phyloP scores from a whole-genome alignment of 2,329 filamentous ascomycete species.

The Alternaria sp. region DNA sequence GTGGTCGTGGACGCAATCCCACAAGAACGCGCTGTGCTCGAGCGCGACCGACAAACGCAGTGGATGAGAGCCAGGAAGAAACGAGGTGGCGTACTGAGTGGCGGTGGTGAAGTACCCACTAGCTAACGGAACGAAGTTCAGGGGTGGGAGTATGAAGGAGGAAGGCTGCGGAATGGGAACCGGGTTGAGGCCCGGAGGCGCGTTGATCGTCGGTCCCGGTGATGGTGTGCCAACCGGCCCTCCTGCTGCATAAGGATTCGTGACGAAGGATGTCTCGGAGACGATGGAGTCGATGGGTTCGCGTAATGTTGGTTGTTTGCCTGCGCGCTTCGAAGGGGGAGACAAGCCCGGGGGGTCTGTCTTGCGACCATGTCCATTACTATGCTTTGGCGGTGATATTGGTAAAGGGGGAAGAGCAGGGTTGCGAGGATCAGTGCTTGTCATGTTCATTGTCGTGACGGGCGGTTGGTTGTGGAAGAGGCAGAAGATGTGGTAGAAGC shows the following conservation, averaged over 20 bases:
- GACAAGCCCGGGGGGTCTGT: constrained; percentile 32
- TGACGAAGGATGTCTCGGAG: constrained; percentile 58
- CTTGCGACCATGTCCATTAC: constrained; percentile 35
- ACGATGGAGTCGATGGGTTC: constrained; percentile 57
- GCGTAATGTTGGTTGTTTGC: constrained; percentile 51
- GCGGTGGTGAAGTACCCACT: constrained; percentile 82
- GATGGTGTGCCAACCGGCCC: constrained; percentile 51
- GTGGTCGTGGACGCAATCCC: constrained; percentile 86
- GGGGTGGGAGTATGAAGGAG: constrained; percentile 78
- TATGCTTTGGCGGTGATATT: constrained; percentile 24
- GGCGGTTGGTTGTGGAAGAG: constrained; percentile 92
- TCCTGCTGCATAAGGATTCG: constrained; percentile 54
- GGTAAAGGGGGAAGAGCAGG: constrained; percentile 32
- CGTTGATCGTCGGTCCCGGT: constrained; percentile 48
- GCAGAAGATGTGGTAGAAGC: constrained; percentile 96
- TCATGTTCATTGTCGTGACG: constrained; percentile 56
- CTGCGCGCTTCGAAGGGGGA: constrained; percentile 40
- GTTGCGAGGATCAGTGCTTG: constrained; percentile 36
- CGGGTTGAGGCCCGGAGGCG: constrained; percentile 54
- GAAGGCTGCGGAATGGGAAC: constrained; percentile 55
- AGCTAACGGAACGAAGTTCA: constrained; percentile 84
- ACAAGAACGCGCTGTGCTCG: constrained; percentile 90
- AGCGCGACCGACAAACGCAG: constrained; percentile 87
- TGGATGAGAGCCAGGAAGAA: constrained; percentile 87
- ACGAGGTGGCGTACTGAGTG: constrained; percentile 71